A percentile compares a stretch with the other conserved stretches of the same genome.
Conservation (phyloP, 352 stramenopile species). For the Pythium dissotocum region DNA sequence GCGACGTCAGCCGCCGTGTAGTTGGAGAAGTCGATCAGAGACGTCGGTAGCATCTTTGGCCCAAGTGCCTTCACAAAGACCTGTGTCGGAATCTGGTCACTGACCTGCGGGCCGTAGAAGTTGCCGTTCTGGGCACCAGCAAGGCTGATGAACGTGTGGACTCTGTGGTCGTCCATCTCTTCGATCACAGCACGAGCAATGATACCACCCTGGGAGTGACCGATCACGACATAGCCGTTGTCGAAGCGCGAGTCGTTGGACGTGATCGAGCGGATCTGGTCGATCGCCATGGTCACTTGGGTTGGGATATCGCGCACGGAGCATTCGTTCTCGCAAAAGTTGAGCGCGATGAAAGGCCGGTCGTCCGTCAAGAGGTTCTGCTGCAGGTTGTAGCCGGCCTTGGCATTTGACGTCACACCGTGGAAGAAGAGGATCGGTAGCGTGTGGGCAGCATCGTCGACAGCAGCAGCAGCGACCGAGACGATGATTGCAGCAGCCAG, state of each 20-base stretch:
- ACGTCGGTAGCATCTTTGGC: conserved; percentile 17
- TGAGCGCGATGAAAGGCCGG: conserved; percentile 36
- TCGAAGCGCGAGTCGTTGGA: conserved; percentile 32
- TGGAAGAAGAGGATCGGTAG: conserved; percentile 54
- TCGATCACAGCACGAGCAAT: conserved; percentile 41
- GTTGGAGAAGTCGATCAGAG: conserved; percentile 35
- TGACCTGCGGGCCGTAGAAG: conserved; percentile 39
- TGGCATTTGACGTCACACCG: conserved; percentile 35
- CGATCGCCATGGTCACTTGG: conserved; percentile 42
- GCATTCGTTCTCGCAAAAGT: conserved; percentile 36
- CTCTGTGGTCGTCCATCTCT: conserved; percentile 49
- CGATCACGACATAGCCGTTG: conserved; percentile 47
- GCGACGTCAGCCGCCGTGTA: conserved; percentile 30
- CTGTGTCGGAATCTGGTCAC: conserved; percentile 29
- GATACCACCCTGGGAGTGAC: conserved; percentile 41
- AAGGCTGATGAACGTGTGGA: conserved; percentile 40
- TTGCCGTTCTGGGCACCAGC: conserved; percentile 41
- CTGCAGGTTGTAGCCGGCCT: conserved; percentile 32
- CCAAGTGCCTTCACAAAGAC: conserved; percentile 31
- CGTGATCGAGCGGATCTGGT: conserved; percentile 38
- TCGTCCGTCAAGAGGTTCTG: conserved; percentile 33
- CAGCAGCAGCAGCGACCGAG: too few species aligned
- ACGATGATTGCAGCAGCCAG: too few species aligned
- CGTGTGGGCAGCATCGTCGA: neutral
- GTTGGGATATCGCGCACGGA: conserved; percentile 30